Conservation (phyloP, 2,329 filamentous ascomycete species). For the Apiospora koreana region DNA sequence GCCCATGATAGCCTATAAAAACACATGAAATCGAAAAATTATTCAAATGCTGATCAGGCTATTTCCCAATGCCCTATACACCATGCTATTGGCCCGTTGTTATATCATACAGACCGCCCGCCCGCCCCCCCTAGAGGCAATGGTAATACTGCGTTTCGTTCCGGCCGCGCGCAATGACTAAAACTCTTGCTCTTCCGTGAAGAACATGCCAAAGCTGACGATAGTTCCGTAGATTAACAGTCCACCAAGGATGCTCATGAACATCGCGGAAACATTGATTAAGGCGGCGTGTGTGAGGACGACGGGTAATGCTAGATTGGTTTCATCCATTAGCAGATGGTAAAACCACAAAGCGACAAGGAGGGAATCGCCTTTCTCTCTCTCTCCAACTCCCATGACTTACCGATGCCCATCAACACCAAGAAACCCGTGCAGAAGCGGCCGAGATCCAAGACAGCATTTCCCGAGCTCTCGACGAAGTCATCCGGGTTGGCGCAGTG, state of each 20-base stretch:
- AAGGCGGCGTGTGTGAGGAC: slow-evolving; percentile 85
- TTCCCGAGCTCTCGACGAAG: slow-evolving; percentile 84
- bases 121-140: no score
- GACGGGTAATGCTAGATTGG: slow-evolving; percentile 73
- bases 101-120: slow-evolving; percentile 9
- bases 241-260: slow-evolving; percentile 93
- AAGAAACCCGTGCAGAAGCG: slow-evolving; percentile 94
- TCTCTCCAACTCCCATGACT: slow-evolving; percentile 30
- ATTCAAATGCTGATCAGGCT: slow-evolving; percentile 11
- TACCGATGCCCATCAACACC: slow-evolving; percentile 96
- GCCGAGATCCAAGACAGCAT: slow-evolving; percentile 87
- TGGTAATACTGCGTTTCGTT: background rate
- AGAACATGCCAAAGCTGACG: slow-evolving; percentile 97
- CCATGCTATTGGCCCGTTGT: slow-evolving; percentile 7
- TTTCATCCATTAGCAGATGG: slow-evolving; percentile 18
- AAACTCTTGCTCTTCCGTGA: slow-evolving; percentile 96
- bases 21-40: background rate
- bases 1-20: background rate
- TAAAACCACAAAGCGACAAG: slow-evolving; percentile 10
- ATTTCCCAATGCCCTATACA: slow-evolving; percentile 9
- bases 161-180: slow-evolving; percentile 38
- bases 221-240: slow-evolving; percentile 97
- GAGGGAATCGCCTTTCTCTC: background rate
- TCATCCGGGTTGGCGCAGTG: slow-evolving; percentile 91
- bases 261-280: slow-evolving; percentile 82